Evolutionary conservation across 768 basidiomycete genomes (phyloP), one percentile per base, ranked within the genome.

Genomic region (Russula foetens): DNA sequence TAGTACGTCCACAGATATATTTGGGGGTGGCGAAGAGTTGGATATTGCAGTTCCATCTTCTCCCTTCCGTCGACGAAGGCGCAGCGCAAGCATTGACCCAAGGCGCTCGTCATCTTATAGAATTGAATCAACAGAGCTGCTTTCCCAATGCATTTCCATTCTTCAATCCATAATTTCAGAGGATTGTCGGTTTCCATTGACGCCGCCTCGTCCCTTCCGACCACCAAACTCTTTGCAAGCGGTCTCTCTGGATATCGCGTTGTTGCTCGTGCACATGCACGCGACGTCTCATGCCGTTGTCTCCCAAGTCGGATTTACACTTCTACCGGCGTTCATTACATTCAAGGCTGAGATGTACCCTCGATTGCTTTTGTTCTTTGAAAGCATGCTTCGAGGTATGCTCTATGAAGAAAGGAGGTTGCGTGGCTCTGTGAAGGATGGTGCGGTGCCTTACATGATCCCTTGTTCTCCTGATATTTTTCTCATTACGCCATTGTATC

Each of bases 141-240:
- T 87, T 35, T 75, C 80, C 2, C 74, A 80, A 56, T 88, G 85
- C 69, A 79, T 86, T 14, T 79, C 77, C 28, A 71, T 83, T 38
- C 77, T 86, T 35, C 76, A 77, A n/a, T 88, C 84, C 1, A 73
- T 92, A 23, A 75, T 91, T 19, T 71, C 75, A 6, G 84, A 87
- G 59, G 91, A 92, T 67, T 88, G 88, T 67, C 82, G 88, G 2
- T 88, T 82, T 71, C 79, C 79, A 62, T 77, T 81, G 2, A 71
- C 77, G 12, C 76, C 73, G 9, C 84, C 85, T 17, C 79, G 85
- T 4, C 88, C 85, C 3, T 76, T 76, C 0, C 78, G 82, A 29
- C 91, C 91, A 15, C 87, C 90, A 3, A 83, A 90, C 67, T 77
- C 88, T 4, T 72, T 94, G n/a, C 91, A 92, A 66, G 79, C 83